Evolutionary conservation across 164 flowering plant species (phyloP).

Genomic region (Pachysandra terminalis): DNA sequence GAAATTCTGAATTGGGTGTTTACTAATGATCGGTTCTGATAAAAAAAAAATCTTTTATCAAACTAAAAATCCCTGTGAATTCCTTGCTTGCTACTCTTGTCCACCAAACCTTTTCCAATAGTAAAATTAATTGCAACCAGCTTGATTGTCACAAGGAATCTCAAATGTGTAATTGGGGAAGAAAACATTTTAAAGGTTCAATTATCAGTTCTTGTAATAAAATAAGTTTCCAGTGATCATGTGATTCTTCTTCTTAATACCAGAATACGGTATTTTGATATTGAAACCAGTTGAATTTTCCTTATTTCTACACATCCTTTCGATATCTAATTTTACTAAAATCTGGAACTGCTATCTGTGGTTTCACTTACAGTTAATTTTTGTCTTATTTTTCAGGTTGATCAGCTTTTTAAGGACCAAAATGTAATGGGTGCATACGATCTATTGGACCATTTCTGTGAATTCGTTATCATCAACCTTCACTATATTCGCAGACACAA

Average conservation of each 20-base stretch:
- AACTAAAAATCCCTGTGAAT: not conserved
- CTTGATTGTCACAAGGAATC: no score
- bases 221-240: not conserved
- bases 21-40: no score
- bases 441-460: conserved; percentile 60
- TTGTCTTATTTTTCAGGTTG: conserved; percentile 42
- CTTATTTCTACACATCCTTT: not conserved
- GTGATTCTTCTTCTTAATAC: not conserved
- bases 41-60: no score
- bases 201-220: not conserved
- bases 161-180: no score
- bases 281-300: not conserved
- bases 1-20: no score
- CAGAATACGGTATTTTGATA: not conserved
- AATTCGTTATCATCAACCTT: conserved; percentile 49
- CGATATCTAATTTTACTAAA: no score
- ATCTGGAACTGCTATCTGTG: no score
- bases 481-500: conserved; percentile 66
- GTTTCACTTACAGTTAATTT: not conserved
- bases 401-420: conserved; percentile 61
- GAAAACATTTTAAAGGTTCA: not conserved
- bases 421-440: conserved; percentile 46
- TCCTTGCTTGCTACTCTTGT: not conserved
- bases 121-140: no score
- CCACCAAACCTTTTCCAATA: no score